Base-by-base conservation (phyloP, 2,329 filamentous ascomycete genomes). In the Alternaria alternata region DNA sequence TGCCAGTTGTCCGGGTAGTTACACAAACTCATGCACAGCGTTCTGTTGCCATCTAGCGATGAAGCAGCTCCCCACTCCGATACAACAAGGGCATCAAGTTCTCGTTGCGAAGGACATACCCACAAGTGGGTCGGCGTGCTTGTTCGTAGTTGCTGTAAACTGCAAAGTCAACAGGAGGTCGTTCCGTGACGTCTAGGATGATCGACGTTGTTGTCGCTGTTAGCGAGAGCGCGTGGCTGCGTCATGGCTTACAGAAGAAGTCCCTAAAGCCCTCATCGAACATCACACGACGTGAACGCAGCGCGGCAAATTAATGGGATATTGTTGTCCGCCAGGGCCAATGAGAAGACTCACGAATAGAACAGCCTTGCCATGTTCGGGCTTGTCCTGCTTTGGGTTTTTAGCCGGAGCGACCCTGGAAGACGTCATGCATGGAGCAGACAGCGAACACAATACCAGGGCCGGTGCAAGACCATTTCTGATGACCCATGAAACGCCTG, bases 391-490 rank as follows among this genome's bases (percentile, higher is more conserved):
- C 57, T 22, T 48, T 48, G 26, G 47, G 38, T 58, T 47, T 71
- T 73, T 72, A 73, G 60, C 70, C 67, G 64, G 61, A 58, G 63
- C 62, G 36, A 61, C 48, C 44, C 51, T 63, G 44, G 53, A 39
- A 22, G 48, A 28, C 34, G 43, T 46, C 38, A 36, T 47, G 44
- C 43, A 42, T 51, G 39, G 34, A 49, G 34, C 46, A 52, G 41
- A 41, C 41, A 39, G 24, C 18, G 22, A 47, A 22, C 30, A 39
- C 32, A 22, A 20, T 47, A 41, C 32, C 56, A 34, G 46, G 28
- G 46, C 14, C 39, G 22, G 34, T 11, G 8, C 49, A 41, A 26
- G 18, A 18, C 22, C 22, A 36, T 16, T 38, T 38, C 9, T 32
- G 20, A 16, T 49, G 46, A 26, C 20, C 30, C 20, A 26, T 49